Base-by-base conservation (phyloP, 2,329 filamentous ascomycete genomes). In the Pseudocercospora musae region DNA sequence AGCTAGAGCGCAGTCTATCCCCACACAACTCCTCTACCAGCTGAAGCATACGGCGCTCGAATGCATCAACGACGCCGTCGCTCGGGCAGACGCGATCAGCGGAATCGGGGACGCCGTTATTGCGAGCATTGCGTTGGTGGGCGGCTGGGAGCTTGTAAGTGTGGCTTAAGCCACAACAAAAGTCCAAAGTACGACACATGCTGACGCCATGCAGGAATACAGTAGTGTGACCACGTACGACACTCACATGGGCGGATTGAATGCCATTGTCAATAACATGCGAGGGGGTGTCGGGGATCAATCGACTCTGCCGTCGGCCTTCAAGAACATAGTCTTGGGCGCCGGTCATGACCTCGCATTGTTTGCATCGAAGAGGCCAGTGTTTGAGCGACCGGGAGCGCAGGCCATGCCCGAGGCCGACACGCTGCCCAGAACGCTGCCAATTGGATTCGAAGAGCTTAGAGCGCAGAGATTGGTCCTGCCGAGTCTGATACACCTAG, bases 141-240 rank as follows among this genome's bases (percentile, higher is more conserved):
- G 62, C 7, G 62, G 53, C 5, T 69, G 67, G 67, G 67, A 69
- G 56, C 60, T 68, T 20, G 66, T 68, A 40, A 58, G 66, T 56
- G 50, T 60, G 40, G 50, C 62, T 62, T 60, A 50, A 50, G 48
- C 48, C 48, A 50, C 13, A 9, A 11, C 20, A 27, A 48, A 40
- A 52, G 55, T 33, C 54, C 52, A 57, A 40, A 31, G 20, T 23
- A 21, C 44, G 50, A 52, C 21, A 57, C 48, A 60, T 48, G 44
- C 52, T 59, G 21, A 59, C n/a, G 23, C 56, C 54, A 56, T 49
- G 21, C 56, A 68, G 66, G 60, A 66, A 37, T 68, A 64, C 40
- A 66, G 66, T 49, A 58, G 63, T n/a, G 42, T 60, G 11, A 23
- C 33, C 6, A 65, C 59, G n/a, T 65, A 66, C 62, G 60, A 65